A percentile compares a stretch with the other conserved stretches of the same genome.
Evolutionary conservation across 1,284 basidiomycete genomes (phyloP).

Genomic region (Pholiota adiposa): DNA sequence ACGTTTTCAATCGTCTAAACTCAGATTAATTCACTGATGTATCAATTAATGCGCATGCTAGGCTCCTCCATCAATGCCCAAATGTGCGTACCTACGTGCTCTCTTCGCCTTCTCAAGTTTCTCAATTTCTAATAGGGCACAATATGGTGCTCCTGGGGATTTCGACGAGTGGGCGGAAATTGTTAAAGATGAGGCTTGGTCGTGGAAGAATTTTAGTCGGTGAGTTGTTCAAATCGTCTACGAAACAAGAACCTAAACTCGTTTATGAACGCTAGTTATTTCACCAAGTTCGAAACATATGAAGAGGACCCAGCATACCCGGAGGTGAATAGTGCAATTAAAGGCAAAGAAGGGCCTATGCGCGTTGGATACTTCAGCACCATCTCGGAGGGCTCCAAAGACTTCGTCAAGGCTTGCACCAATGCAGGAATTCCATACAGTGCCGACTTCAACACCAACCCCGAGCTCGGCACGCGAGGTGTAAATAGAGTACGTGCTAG

Average conservation of each 20-base stretch:
- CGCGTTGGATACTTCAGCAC: conserved; percentile 48
- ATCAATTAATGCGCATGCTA: conserved; percentile 47
- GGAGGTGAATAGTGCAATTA: conserved; percentile 47
- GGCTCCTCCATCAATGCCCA: conserved; percentile 71
- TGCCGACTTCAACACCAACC: conserved; percentile 63
- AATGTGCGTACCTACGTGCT: conserved; percentile 47
- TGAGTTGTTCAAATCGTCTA: background rate
- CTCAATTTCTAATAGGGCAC: conserved; percentile 50
- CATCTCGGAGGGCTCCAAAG: conserved; percentile 40
- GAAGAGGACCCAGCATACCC: conserved; percentile 50
- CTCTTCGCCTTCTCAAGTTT: background rate
- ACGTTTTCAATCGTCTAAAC: conserved; percentile 30
- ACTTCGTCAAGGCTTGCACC: conserved; percentile 54
- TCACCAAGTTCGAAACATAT: conserved; percentile 67
- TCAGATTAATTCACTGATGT: background rate
- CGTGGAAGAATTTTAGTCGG: conserved; percentile 46
- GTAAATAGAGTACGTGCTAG: conserved; percentile 38
- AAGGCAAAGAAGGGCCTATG: conserved; percentile 57
- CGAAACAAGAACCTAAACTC: background rate
- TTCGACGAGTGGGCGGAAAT: conserved; percentile 71
- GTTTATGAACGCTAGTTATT: conserved; percentile 47
- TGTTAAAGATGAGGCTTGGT: conserved; percentile 63
- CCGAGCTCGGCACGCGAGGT: conserved; percentile 52
- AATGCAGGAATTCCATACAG: conserved; percentile 52
- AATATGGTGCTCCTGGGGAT: conserved; percentile 69